These are phyloP conservation scores for Podaxis pistillaris DNA, from an alignment of 768 basidiomycete genomes.

Conservation along the genomic window DNA sequence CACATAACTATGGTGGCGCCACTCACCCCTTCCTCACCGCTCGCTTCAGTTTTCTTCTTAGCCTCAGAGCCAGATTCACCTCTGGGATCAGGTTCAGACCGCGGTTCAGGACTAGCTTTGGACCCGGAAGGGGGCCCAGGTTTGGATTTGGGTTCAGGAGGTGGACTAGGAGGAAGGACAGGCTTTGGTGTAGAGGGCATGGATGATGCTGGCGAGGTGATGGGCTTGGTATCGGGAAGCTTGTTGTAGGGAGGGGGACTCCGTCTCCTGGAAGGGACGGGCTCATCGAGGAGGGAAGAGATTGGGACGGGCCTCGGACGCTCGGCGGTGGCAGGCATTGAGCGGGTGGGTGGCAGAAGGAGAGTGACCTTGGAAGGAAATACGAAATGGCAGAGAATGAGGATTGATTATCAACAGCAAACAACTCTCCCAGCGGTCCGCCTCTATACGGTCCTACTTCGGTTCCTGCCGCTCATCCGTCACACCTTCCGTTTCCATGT, in stretches of 20 bases:
- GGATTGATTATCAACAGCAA: constrained; percentile 25
- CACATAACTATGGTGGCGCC: neutral
- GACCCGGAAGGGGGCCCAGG: neutral
- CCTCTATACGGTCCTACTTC: constrained; percentile 16
- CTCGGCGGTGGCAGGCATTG: constrained; percentile 22
- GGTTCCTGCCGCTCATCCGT: constrained; percentile 15
- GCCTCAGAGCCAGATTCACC: neutral
- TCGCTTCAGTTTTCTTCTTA: neutral
- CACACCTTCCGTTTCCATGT: constrained; percentile 13
- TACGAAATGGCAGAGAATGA: constrained; percentile 7
- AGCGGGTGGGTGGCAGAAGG: constrained; percentile 2
- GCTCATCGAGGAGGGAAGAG: constrained; percentile 19
- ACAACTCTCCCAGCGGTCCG: constrained; percentile 20
- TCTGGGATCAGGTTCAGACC: neutral
- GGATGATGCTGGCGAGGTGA: constrained; percentile 1
- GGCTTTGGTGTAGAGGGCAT: constrained; percentile 16
- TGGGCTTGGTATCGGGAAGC: constrained; percentile 10
- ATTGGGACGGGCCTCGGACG: constrained; percentile 16
- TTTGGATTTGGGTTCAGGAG: neutral
- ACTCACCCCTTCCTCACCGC: constrained; percentile 8
- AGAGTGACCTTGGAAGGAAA: constrained; percentile 12
- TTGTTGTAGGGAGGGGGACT: constrained; percentile 15
- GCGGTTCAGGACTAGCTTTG: neutral
- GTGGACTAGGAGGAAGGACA: neutral
- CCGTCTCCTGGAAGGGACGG: constrained; percentile 14